Percentiles rank a stretch among this genome's conserved stretches.
These are phyloP conservation scores for Suhomyces guaymorum DNA, from an alignment of 1,139 yeast species.

Conservation along the genomic window DNA sequence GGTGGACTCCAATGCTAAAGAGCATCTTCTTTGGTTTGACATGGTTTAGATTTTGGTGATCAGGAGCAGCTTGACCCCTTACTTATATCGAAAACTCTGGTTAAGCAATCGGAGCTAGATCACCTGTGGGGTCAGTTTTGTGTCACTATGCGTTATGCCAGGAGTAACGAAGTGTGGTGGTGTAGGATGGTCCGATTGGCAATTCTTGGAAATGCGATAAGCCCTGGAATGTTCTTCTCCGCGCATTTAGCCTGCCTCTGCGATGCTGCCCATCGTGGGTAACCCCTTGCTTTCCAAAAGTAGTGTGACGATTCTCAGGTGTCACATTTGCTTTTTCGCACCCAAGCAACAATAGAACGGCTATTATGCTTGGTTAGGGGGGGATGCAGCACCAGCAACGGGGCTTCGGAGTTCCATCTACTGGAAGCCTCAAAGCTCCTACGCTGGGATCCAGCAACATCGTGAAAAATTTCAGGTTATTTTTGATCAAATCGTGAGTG, in stretches of 20 bases:
- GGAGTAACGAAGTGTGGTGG: conserved; percentile 5
- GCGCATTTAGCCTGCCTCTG: too few species aligned
- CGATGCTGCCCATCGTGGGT: too few species aligned
- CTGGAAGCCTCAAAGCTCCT: too few species aligned
- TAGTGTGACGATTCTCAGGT: not conserved
- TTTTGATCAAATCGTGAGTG: too few species aligned
- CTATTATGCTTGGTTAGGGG: not conserved
- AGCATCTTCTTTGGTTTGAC: conserved; percentile 16
- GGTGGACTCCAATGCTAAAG: conserved; percentile 25
- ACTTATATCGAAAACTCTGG: conserved; percentile 3
- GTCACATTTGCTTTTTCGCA: not conserved
- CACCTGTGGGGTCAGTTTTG: conserved; percentile 4
- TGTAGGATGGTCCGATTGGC: too few species aligned
- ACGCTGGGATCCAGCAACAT: too few species aligned
- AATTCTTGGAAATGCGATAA: too few species aligned
- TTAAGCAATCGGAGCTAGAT: not conserved
- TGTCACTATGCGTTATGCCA: conserved; percentile 3
- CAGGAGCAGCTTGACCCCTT: not conserved
- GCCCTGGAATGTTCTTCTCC: too few species aligned
- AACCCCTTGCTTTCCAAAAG: not conserved
- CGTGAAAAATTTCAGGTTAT: too few species aligned
- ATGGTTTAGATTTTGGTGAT: not conserved
- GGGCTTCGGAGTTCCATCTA: not conserved
- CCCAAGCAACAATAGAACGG: conserved; percentile 1
- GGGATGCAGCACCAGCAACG: not conserved